phyloP scores from a whole-genome alignment of 139 green algal species.

The Tetradesmus lagerheimii region DNA sequence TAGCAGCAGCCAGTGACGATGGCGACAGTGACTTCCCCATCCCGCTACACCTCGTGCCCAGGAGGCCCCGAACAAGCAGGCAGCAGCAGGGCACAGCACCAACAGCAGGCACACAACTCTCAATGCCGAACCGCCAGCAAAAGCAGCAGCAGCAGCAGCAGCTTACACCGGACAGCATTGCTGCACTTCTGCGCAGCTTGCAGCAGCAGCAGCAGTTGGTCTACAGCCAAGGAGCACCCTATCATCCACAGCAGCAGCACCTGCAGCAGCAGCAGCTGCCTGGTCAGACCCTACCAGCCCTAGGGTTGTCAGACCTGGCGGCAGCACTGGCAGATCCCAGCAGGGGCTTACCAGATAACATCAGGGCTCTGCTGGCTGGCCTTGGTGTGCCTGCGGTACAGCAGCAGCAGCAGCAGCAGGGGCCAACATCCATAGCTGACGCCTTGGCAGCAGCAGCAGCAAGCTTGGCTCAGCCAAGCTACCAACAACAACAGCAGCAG shows the following conservation, averaged over 20 bases:
- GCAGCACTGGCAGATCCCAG: background rate
- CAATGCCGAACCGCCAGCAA: slow-evolving; percentile 3
- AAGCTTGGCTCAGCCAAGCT: background rate
- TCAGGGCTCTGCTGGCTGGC: background rate
- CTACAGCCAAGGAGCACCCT: background rate
- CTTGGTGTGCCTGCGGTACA: slow-evolving; percentile 6
- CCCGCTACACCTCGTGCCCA: background rate
- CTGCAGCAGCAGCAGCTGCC: slow-evolving; percentile 3
- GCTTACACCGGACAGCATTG: background rate
- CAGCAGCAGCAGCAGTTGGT: background rate
- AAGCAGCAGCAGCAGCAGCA: slow-evolving; percentile 8
- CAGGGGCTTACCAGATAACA: background rate
- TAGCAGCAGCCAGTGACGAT: slow-evolving; percentile 1
- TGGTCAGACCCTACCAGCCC: background rate
- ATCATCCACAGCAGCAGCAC: background rate
- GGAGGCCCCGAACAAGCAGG: slow-evolving; percentile 11
- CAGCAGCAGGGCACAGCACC: background rate
- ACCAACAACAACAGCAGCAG: slow-evolving; percentile 11
- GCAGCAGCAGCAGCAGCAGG: slow-evolving; percentile 6
- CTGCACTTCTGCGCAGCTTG: background rate
- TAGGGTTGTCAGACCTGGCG: slow-evolving; percentile 3
- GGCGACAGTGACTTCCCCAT: slow-evolving; percentile 28
- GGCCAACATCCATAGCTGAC: background rate
- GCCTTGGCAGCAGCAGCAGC: background rate
- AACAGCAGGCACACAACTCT: background rate